Base-by-base conservation (phyloP, 345 rosid species). In the Melaleuca quinquenervia region DNA sequence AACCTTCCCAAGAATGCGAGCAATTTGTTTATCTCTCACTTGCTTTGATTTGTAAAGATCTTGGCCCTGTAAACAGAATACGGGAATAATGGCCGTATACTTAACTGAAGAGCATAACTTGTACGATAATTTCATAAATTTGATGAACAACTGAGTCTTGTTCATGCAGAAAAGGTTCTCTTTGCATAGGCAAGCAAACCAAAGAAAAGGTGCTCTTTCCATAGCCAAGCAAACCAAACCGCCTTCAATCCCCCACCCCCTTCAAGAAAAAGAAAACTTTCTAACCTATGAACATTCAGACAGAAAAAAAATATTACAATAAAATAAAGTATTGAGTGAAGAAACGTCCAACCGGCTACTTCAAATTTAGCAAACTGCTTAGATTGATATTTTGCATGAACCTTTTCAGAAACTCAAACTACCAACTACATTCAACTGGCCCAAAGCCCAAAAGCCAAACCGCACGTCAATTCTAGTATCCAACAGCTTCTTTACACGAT, bases 1-100 rank as follows among this genome's bases (percentile, higher is more conserved):
- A 83, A 96, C 98, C 98, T 97, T 96, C 82, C 98, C 99, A 85
- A 97, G 90, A 88, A 96, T 91, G 58, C 98, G 98, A 49, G 97
- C 94, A 89, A 97, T 95, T 89, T 97, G 99, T 88, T 97, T 96
- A 88, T 97, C 99, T 87, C 98, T 93, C 86, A 95, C 93, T 93
- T 95, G 98, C 82, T 95, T 96, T 16, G 96, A 96, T 62, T 91
- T 82, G 92, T 96, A 97, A 83, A 97, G 85, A 90, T 96, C 95
- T 88, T 95, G 98, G 86, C 98, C 98, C 98, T 95, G 74, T 62
- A 87, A 52, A 70, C 84, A 83, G 7, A 85, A 82, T 50, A 29
- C 51, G 15, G 12, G 45, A 41, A 50, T 22, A 82, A 48, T 50
- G 85, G 27, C 83, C 27, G n/a, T 29, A 27, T 50, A 48, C 54